Percentiles rank a stretch among this genome's conserved stretches.
Evolutionary conservation across 2,329 filamentous ascomycete genomes (phyloP).

Genomic region (Sporothrix dimorphospora): DNA sequence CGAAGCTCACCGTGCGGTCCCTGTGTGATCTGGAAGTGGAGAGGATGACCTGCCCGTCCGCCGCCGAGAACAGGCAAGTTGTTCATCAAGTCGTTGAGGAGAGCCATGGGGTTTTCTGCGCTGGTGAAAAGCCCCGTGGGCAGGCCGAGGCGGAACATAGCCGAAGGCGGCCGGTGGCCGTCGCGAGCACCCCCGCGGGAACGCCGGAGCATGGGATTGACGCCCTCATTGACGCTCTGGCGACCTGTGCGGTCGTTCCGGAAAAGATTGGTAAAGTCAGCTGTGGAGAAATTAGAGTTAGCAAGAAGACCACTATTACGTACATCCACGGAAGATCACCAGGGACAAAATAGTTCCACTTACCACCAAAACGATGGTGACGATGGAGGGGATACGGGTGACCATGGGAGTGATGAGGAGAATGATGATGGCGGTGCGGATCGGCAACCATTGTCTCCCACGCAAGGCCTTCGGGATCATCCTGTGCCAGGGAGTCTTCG

Average conservation of each 20-base stretch:
- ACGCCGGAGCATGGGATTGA: slow-evolving; percentile 83
- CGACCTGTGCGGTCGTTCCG: slow-evolving; percentile 57
- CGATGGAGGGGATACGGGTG: slow-evolving; percentile 32
- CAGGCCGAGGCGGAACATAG: slow-evolving; percentile 54
- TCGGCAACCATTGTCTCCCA: slow-evolving; percentile 62
- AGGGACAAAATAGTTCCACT: slow-evolving; percentile 8
- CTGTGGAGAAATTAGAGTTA: neutral
- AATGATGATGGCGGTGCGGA: slow-evolving; percentile 46
- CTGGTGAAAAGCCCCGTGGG: slow-evolving; percentile 51
- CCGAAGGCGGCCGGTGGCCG: slow-evolving; percentile 46
- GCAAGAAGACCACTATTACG: neutral
- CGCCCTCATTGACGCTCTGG: slow-evolving; percentile 72
- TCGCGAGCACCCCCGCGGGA: slow-evolving; percentile 50
- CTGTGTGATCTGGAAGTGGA: slow-evolving; percentile 63
- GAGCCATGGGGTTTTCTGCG: slow-evolving; percentile 50
- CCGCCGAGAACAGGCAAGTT: slow-evolving; percentile 44
- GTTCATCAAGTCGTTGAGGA: slow-evolving; percentile 59
- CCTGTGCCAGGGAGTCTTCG: slow-evolving; percentile 50
- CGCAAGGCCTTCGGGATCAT: slow-evolving; percentile 48
- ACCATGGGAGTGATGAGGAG: slow-evolving; percentile 49
- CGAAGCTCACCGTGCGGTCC: slow-evolving; percentile 54
- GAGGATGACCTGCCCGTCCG: slow-evolving; percentile 51
- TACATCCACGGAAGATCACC: neutral
- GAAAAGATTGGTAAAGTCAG: slow-evolving; percentile 55
- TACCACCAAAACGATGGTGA: slow-evolving; percentile 58